Conservation (phyloP, 1,284 basidiomycete genomes). For the Termitomyces sp. region DNA sequence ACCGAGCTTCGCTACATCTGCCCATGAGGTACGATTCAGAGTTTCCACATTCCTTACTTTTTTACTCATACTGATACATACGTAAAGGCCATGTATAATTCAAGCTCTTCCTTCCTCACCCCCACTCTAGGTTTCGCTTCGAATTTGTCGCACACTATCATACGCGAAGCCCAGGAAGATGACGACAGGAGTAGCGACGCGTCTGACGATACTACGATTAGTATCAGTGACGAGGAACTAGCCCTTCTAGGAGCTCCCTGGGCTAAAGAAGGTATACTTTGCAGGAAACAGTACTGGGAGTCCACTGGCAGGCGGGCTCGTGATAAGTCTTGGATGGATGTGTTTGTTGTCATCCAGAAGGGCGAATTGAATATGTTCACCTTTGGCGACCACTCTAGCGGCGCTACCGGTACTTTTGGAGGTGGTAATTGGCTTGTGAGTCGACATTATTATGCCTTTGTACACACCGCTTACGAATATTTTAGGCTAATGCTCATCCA, state of each 20-base stretch:
- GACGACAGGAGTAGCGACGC: slow-evolving; percentile 72
- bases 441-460: background rate
- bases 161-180: slow-evolving; percentile 90
- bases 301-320: slow-evolving; percentile 74
- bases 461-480: slow-evolving; percentile 6
- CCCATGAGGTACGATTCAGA: slow-evolving; percentile 61
- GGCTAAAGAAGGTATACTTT: slow-evolving; percentile 97
- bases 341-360: slow-evolving; percentile 92
- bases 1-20: slow-evolving; percentile 81
- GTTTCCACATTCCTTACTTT: background rate
- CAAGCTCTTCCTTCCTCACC: slow-evolving; percentile 60
- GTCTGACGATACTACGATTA: slow-evolving; percentile 63
- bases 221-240: slow-evolving; percentile 89
- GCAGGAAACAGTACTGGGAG: slow-evolving; percentile 94
- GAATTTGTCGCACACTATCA: slow-evolving; percentile 93
- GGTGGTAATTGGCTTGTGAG: slow-evolving; percentile 95
- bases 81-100: slow-evolving; percentile 39
- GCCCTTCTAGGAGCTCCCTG: slow-evolving; percentile 93
- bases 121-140: slow-evolving; percentile 92
- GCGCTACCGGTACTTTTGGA: slow-evolving; percentile 66
- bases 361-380: slow-evolving; percentile 94
- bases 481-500: slow-evolving; percentile 76
- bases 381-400: slow-evolving; percentile 68
- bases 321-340: slow-evolving; percentile 87
- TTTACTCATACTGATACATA: background rate